Percentiles rank a stretch among this genome's conserved stretches.
These are phyloP conservation scores for Yamadazyma sp. DNA, from an alignment of 805 yeast genomes.

Conservation along the genomic window DNA sequence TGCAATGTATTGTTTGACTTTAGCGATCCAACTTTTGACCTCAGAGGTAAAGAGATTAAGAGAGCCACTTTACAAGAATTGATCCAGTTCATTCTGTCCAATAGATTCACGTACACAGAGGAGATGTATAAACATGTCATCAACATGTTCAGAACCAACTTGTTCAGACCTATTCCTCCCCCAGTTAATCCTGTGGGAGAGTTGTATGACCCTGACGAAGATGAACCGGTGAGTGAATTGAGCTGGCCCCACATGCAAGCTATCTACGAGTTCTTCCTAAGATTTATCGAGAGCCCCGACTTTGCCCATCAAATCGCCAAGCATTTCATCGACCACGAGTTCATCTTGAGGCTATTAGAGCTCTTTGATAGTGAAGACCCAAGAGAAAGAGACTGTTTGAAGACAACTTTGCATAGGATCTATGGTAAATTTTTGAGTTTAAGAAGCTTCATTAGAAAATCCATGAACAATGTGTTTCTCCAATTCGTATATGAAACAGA, in stretches of 20 bases:
- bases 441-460: constrained; percentile 86
- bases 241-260: constrained; percentile 99
- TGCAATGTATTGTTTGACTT: constrained; percentile 94
- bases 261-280: constrained; percentile 88
- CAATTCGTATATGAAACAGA: constrained; percentile 95
- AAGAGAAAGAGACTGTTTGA: constrained; percentile 90
- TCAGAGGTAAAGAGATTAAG: constrained; percentile 90
- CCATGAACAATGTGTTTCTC: constrained; percentile 87
- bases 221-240: constrained; percentile 93
- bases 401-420: constrained; percentile 92
- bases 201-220: constrained; percentile 96
- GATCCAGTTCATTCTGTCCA: constrained; percentile 80
- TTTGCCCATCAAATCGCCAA: constrained; percentile 92
- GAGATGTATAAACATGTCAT: constrained; percentile 88
- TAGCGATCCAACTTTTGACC: constrained; percentile 87
- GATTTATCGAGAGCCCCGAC: constrained; percentile 93
- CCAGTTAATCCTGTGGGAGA: constrained; percentile 98
- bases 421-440: constrained; percentile 92
- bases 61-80: constrained; percentile 84
- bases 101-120: constrained; percentile 82
- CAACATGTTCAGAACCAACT: constrained; percentile 82
- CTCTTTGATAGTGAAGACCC: constrained; percentile 96
- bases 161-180: constrained; percentile 96
- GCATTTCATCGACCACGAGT: constrained; percentile 89
- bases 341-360: constrained; percentile 77